Evolutionary conservation across 306 rosid species (phyloP).

Genomic region (Medicago arabica): DNA sequence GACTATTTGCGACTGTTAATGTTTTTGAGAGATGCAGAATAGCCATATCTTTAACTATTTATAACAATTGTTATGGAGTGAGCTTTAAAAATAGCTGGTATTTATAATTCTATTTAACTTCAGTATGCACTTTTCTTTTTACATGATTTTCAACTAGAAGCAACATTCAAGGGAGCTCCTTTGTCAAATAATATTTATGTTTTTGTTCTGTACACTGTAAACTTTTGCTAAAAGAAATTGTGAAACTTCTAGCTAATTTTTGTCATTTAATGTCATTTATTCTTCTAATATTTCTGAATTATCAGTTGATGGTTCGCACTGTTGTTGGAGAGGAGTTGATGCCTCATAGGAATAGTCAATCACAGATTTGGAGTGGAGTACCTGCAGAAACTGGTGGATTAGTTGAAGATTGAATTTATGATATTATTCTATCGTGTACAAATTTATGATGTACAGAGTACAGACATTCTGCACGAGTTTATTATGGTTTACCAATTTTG

Average conservation of each 20-base stretch:
- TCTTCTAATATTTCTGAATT: conserved; percentile 25
- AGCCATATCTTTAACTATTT: not conserved
- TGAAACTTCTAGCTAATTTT: conserved; percentile 19
- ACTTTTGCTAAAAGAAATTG: conserved; percentile 16
- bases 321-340: conserved; percentile 59
- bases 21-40: conserved; percentile 11
- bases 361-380: conserved; percentile 8
- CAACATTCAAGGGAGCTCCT: conserved; percentile 8
- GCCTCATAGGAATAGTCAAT: conserved; percentile 48
- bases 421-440: not conserved
- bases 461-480: conserved; percentile 2
- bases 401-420: conserved; percentile 30
- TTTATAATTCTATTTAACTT: not conserved
- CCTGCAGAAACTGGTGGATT: not conserved
- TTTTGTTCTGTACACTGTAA: not conserved
- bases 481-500: not conserved
- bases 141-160: conserved; percentile 12
- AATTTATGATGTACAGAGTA: conserved; percentile 1
- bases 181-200: not conserved
- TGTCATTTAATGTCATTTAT: not conserved
- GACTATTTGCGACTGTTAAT: not conserved
- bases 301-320: conserved; percentile 51
- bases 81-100: conserved; percentile 9
- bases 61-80: not conserved
- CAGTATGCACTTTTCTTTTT: not conserved